Evolutionary conservation across 331 rosid genomes (phyloP).

Genomic region (Acacia concinna): DNA sequence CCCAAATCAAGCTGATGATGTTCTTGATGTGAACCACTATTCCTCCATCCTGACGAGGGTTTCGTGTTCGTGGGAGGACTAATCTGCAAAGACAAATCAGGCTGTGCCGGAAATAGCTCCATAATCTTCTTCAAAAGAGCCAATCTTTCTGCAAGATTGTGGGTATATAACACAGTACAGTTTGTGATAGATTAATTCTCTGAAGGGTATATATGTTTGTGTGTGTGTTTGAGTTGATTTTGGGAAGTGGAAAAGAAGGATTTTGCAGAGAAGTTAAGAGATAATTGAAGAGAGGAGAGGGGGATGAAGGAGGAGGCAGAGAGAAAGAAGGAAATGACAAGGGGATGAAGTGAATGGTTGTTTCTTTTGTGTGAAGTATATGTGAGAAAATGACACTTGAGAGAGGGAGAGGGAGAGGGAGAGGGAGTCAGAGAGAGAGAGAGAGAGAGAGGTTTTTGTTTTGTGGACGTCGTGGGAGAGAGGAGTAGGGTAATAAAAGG

Average conservation of each 20-base stretch:
- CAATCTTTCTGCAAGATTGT: neutral
- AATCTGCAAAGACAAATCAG: constrained; percentile 94
- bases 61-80: constrained; percentile 87
- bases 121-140: constrained; percentile 5
- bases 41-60: constrained; percentile 68
- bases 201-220: neutral
- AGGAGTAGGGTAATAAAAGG: constrained; percentile 42
- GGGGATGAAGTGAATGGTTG: constrained; percentile 96
- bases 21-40: constrained; percentile 36
- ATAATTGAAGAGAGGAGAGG: no score
- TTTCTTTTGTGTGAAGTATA: constrained; percentile 97
- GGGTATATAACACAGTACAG: neutral
- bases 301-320: constrained; percentile 38
- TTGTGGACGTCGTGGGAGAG: constrained; percentile 72
- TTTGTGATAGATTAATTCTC: neutral
- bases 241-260: no score
- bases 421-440: neutral
- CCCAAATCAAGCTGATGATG: constrained; percentile 81
- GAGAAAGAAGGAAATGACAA: constrained; percentile 54
- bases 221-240: neutral
- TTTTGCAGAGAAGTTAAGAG: constrained; percentile 10
- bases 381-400: constrained; percentile 99
- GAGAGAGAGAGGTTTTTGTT: constrained; percentile 38
- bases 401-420: constrained; percentile 40
- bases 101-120: constrained; percentile 98